Evolutionary conservation across 345 rosid species (phyloP).

Genomic region (Arabidopsis arenosa): DNA sequence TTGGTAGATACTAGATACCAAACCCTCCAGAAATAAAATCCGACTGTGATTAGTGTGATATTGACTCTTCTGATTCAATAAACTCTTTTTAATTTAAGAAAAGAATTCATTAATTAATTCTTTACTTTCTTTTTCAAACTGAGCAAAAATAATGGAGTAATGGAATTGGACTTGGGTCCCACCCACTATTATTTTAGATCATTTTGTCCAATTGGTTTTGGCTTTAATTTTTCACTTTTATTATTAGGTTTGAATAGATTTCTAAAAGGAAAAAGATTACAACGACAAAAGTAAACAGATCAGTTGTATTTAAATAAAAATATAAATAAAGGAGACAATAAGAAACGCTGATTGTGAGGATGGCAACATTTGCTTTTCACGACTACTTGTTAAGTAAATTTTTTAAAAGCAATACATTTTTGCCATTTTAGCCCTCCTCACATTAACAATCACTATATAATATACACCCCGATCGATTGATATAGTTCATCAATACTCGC

Average conservation of each 20-base stretch:
- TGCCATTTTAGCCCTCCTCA: constrained; percentile 1
- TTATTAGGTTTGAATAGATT: constrained; percentile 44
- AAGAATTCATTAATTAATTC: neutral
- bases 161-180: constrained; percentile 40
- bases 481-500: neutral
- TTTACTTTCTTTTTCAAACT: constrained; percentile 9
- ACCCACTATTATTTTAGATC: constrained; percentile 43
- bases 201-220: constrained; percentile 41
- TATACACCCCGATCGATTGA: neutral
- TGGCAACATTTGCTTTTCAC: constrained; percentile 40
- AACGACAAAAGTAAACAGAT: constrained; percentile 41
- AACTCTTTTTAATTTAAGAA: neutral
- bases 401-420: neutral
- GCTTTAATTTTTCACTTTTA: constrained; percentile 39
- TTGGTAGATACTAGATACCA: constrained; percentile 44
- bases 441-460: neutral
- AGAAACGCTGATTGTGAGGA: constrained; percentile 33
- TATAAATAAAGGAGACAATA: constrained; percentile 16
- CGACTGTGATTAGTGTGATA: constrained; percentile 24
- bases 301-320: constrained; percentile 14
- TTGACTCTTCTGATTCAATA: constrained; percentile 34
- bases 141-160: constrained; percentile 39
- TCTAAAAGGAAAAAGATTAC: constrained; percentile 31
- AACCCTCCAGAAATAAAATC: constrained; percentile 31
- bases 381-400: constrained; percentile 15